A percentile compares a stretch with the other conserved stretches of the same genome.
Conservation (phyloP, 2,329 filamentous ascomycete species). For the Monilinia laxa region DNA sequence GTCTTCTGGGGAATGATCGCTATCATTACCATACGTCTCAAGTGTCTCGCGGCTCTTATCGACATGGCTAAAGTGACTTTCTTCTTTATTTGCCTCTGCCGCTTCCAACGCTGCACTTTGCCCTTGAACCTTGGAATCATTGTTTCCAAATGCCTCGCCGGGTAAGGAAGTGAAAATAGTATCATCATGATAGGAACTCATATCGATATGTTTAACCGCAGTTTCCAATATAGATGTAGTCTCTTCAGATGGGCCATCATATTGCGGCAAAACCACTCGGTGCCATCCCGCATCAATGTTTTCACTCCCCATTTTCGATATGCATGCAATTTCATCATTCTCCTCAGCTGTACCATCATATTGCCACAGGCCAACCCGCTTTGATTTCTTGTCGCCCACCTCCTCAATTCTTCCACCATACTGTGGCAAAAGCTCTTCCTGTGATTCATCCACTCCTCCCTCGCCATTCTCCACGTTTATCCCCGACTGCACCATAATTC, state of each 20-base stretch:
- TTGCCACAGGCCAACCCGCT: not conserved
- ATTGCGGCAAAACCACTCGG: not conserved
- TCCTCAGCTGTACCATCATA: not conserved
- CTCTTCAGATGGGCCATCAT: not conserved
- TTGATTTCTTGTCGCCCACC: not conserved
- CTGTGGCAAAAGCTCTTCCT: not conserved
- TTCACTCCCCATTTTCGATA: not conserved
- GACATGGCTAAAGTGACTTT: slow-evolving; percentile 27
- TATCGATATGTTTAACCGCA: not conserved
- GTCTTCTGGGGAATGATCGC: slow-evolving; percentile 27
- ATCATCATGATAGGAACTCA: not conserved
- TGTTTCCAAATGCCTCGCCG: not conserved
- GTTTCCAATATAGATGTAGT: not conserved
- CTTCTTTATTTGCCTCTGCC: not conserved
- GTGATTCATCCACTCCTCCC: too few species aligned
- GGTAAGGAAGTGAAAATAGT: not conserved
- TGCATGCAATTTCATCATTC: not conserved
- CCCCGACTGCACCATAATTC: not conserved
- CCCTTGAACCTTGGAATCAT: not conserved
- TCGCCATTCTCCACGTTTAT: not conserved
- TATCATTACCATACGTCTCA: slow-evolving; percentile 33
- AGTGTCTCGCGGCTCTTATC: slow-evolving; percentile 29
- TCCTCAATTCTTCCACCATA: not conserved
- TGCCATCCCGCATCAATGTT: not conserved
- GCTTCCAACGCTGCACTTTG: not conserved